phyloP scores from a whole-genome alignment of 352 stramenopile species.

The Sclerospora graminicola region DNA sequence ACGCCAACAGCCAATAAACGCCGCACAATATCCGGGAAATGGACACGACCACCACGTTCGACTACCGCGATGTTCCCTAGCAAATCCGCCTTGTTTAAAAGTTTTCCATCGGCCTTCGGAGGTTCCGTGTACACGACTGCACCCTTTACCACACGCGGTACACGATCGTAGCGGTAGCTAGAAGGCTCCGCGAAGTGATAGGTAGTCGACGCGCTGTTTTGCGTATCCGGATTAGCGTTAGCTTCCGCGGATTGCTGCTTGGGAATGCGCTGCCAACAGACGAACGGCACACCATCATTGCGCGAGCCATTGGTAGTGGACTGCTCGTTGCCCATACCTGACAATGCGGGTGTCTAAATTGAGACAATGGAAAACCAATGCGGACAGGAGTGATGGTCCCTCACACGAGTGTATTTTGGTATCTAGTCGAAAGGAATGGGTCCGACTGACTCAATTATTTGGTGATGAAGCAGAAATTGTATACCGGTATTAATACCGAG shows the following conservation, averaged over 20 bases:
- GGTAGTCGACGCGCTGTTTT: constrained; percentile 19
- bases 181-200: constrained; percentile 80
- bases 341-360: too few relatives aligned
- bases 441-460: too few relatives aligned
- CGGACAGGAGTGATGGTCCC: too few relatives aligned
- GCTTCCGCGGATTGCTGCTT: constrained; percentile 5
- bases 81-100: constrained; percentile 47
- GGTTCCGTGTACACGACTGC: constrained; percentile 53
- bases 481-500: too few relatives aligned
- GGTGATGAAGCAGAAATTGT: too few relatives aligned
- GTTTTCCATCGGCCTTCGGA: constrained; percentile 53
- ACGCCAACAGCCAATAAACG: constrained; percentile 53
- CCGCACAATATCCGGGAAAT: constrained; percentile 80
- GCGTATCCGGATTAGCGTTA: constrained; percentile 20
- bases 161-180: constrained; percentile 71
- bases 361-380: too few relatives aligned
- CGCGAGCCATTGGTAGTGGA: constrained; percentile 23
- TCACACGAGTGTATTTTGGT: too few relatives aligned
- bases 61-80: constrained; percentile 64
- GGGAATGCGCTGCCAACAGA: constrained; percentile 38
- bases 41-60: constrained; percentile 63
- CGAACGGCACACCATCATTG: constrained; percentile 59
- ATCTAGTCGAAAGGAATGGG: too few relatives aligned
- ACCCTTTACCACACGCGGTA: constrained; percentile 34
- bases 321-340: constrained; percentile 45